Percentiles rank a stretch among this genome's conserved stretches.
Evolutionary conservation across 2,329 filamentous ascomycete genomes (phyloP).

Genomic region (Akanthomyces lecanii): DNA sequence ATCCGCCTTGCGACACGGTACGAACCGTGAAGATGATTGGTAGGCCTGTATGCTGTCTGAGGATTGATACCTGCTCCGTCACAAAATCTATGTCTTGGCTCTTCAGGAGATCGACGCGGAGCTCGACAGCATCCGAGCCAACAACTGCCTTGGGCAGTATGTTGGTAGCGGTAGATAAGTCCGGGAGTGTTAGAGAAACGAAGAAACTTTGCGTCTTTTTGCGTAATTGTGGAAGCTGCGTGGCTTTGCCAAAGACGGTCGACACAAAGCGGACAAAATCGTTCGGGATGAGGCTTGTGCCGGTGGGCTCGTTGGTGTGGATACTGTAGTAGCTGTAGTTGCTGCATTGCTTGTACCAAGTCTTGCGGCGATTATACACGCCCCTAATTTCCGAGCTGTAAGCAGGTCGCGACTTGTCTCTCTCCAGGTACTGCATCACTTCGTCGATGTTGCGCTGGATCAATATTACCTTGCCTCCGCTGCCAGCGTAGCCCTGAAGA

Average conservation of each 20-base stretch:
- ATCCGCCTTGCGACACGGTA: conserved; percentile 79
- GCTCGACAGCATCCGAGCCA: conserved; percentile 87
- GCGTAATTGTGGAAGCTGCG: conserved; percentile 41
- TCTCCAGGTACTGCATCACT: conserved; percentile 81
- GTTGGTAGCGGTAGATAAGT: conserved; percentile 59
- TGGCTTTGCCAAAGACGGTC: conserved; percentile 37
- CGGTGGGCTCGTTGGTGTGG: conserved; percentile 36
- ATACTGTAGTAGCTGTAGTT: conserved; percentile 92
- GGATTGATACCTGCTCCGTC: conserved; percentile 71
- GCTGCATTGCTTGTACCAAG: conserved; percentile 88
- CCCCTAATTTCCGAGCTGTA: conserved; percentile 89
- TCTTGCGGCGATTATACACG: conserved; percentile 84
- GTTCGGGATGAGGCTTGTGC: conserved; percentile 26
- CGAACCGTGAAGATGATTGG: conserved; percentile 92
- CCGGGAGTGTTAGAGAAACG: conserved; percentile 80
- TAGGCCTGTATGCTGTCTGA: conserved; percentile 66
- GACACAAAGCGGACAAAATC: conserved; percentile 38
- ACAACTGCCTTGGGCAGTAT: conserved; percentile 69
- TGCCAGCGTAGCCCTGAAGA: conserved; percentile 67
- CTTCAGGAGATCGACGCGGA: conserved; percentile 85
- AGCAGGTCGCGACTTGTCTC: conserved; percentile 85
- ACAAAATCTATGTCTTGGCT: conserved; percentile 75
- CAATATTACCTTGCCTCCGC: conserved; percentile 78
- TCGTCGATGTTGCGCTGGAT: conserved; percentile 84
- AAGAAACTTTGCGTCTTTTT: conserved; percentile 78